Conservation (phyloP, 176 grass and related monocot genomes). For the Oryza longistaminata region DNA sequence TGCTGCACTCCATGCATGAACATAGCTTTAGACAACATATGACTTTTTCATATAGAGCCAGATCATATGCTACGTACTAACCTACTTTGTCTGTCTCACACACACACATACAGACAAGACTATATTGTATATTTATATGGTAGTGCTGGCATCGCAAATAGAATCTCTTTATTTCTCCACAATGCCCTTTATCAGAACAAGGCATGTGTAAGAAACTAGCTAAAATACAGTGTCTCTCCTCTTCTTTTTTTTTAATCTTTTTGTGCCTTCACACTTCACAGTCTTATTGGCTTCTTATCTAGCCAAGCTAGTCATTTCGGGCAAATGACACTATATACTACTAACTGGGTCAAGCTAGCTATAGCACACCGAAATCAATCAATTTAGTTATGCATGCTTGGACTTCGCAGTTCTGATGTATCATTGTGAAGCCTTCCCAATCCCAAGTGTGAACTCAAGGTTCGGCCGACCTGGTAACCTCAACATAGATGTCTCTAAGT, state of each 20-base stretch:
- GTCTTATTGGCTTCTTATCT: neutral
- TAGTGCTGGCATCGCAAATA: neutral
- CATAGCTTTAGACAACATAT: constrained; percentile 26
- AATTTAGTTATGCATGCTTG: neutral
- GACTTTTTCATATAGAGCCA: constrained; percentile 20
- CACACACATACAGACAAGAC: neutral
- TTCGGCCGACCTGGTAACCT: constrained; percentile 34
- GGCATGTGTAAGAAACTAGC: neutral
- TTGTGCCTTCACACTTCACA: neutral
- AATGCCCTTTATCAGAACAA: neutral
- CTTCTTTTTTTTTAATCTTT: neutral
- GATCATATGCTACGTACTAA: neutral
- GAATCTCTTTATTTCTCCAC: neutral
- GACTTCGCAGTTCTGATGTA: neutral
- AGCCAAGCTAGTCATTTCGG: neutral
- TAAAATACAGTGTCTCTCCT: neutral
- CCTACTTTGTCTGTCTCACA: neutral
- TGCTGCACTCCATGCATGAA: neutral
- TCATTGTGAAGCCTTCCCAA: neutral
- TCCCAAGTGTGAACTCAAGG: constrained; percentile 61
- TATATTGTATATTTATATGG: neutral
- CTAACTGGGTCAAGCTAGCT: neutral
- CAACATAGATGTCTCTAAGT: constrained; percentile 40
- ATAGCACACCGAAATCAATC: neutral
- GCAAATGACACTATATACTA: neutral